Evolutionary conservation across 2,329 filamentous ascomycete genomes (phyloP).

Genomic region (Juglanconis sp.): DNA sequence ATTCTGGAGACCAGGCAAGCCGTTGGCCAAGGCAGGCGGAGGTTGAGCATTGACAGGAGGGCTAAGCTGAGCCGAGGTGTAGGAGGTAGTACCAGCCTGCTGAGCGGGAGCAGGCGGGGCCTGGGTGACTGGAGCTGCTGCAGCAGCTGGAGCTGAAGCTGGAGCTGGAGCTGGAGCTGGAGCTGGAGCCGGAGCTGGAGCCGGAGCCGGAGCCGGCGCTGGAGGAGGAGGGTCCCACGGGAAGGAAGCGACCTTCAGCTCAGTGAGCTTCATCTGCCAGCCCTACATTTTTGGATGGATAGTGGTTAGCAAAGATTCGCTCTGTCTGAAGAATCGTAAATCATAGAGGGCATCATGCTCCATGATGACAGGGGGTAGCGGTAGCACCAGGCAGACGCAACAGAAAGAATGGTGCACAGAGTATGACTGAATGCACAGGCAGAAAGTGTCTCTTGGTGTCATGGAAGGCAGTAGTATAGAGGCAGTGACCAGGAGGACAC

Average conservation of each 20-base stretch:
- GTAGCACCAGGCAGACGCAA: not conserved
- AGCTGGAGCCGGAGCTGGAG: slow-evolving; percentile 41
- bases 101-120: slow-evolving; percentile 23
- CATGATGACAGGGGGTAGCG: not conserved
- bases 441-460: not conserved
- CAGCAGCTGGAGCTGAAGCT: slow-evolving; percentile 21
- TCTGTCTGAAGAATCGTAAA: too few species aligned
- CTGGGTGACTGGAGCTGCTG: slow-evolving; percentile 17
- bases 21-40: slow-evolving; percentile 23
- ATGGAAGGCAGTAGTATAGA: not conserved
- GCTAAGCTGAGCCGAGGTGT: slow-evolving; percentile 34
- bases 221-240: slow-evolving; percentile 88
- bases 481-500: not conserved
- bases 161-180: slow-evolving; percentile 21
- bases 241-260: slow-evolving; percentile 80
- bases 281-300: slow-evolving; percentile 53
- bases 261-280: slow-evolving; percentile 90
- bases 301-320: slow-evolving; percentile 1
- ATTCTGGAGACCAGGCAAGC: slow-evolving; percentile 27
- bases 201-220: slow-evolving; percentile 38
- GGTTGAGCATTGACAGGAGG: slow-evolving; percentile 28
- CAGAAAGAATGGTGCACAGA: not conserved
- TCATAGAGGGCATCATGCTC: too few species aligned
- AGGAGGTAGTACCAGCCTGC: slow-evolving; percentile 24
- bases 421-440: slow-evolving; percentile 1